These are phyloP conservation scores for Anisodus acutangulus DNA, from an alignment of 257 asterid species.

Conservation along the genomic window DNA sequence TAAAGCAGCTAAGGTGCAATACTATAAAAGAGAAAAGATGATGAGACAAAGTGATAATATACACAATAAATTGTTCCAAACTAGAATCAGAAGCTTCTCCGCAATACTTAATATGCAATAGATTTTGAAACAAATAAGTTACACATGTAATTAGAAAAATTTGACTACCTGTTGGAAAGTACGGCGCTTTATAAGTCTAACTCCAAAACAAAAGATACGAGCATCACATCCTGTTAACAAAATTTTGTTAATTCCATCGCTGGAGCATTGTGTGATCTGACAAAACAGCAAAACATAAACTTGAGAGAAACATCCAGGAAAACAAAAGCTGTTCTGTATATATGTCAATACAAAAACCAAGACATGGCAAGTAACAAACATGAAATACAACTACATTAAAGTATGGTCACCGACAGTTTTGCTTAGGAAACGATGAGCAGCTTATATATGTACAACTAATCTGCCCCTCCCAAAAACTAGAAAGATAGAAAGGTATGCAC, in stretches of 20 bases:
- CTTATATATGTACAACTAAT: background rate
- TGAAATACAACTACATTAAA: constrained; percentile 24
- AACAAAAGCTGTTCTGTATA: background rate
- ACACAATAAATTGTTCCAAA: background rate
- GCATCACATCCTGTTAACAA: constrained; percentile 70
- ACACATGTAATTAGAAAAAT: constrained; percentile 19
- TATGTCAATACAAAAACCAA: constrained; percentile 13
- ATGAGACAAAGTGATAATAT: background rate
- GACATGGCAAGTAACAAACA: constrained; percentile 4
- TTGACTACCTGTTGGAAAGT: constrained; percentile 71
- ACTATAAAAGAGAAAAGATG: constrained; percentile 18
- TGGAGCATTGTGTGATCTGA: constrained; percentile 67
- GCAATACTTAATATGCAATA: background rate
- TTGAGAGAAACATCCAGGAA: constrained; percentile 31
- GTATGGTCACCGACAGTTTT: background rate
- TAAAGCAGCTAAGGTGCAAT: background rate
- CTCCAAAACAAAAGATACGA: constrained; percentile 76
- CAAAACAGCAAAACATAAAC: constrained; percentile 38
- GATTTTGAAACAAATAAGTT: background rate
- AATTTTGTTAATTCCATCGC: constrained; percentile 77
- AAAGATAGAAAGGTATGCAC: constrained; percentile 6
- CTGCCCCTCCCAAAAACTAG: constrained; percentile 15
- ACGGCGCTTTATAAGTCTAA: constrained; percentile 74
- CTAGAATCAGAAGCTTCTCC: background rate
- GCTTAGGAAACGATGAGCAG: constrained; percentile 28